Evolutionary conservation across 306 rosid species (phyloP).

Genomic region (Vigna hirtella): DNA sequence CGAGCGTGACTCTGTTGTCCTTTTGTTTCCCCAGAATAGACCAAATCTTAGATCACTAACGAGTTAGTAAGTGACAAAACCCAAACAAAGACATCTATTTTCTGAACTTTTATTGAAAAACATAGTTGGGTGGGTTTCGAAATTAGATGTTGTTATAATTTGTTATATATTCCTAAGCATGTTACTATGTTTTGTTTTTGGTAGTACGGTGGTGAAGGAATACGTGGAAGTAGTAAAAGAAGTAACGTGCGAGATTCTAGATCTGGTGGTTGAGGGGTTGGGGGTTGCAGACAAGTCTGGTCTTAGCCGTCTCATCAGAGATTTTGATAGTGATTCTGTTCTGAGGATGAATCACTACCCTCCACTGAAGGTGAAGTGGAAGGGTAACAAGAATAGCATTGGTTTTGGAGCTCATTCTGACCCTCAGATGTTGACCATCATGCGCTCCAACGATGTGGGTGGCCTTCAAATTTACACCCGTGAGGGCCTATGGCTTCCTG

Average conservation of each 20-base stretch:
- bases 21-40: not conserved
- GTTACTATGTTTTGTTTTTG: not conserved
- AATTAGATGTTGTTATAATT: too few species aligned
- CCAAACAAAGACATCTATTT: not conserved
- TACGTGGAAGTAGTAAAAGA: conserved; percentile 64
- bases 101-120: too few species aligned
- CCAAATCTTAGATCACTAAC: not conserved
- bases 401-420: conserved; percentile 99
- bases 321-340: conserved; percentile 71
- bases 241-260: conserved; percentile 79
- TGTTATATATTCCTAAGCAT: not conserved
- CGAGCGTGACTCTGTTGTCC: not conserved
- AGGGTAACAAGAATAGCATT: conserved; percentile 47
- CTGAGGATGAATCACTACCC: conserved; percentile 93
- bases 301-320: conserved; percentile 72
- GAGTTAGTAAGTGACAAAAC: not conserved
- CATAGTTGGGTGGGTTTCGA: too few species aligned
- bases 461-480: conserved; percentile 82
- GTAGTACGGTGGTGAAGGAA: conserved; percentile 65
- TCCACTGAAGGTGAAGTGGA: conserved; percentile 24
- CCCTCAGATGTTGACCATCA: conserved; percentile 94
- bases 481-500: conserved; percentile 83
- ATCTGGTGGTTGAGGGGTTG: conserved; percentile 78
- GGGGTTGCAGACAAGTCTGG: conserved; percentile 67
- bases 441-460: conserved; percentile 80